A percentile compares a stretch with the other conserved stretches of the same genome.
Evolutionary conservation across 257 asterid genomes (phyloP).

Genomic region (Osmanthus fragrans): DNA sequence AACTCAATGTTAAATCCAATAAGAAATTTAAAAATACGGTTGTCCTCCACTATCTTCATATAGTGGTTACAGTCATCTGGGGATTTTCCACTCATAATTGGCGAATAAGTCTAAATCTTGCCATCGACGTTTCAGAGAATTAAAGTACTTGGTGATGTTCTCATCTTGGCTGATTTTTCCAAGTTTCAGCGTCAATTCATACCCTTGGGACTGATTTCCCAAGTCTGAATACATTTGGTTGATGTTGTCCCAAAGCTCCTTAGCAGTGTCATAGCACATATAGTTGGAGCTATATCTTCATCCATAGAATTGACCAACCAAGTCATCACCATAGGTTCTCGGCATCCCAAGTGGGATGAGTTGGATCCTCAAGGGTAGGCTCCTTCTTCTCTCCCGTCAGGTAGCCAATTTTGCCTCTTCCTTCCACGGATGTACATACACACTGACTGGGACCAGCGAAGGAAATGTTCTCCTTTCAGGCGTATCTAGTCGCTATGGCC

Average conservation of each 20-base stretch:
- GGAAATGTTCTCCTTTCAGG: neutral
- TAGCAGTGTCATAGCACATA: neutral
- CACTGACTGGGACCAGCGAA: neutral
- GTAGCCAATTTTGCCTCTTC: neutral
- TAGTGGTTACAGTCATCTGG: no score
- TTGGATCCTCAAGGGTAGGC: neutral
- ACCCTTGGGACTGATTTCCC: neutral
- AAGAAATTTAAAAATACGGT: no score
- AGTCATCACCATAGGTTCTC: neutral
- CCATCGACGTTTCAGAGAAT: no score
- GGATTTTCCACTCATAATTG: no score
- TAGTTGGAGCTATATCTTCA: neutral
- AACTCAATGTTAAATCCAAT: no score
- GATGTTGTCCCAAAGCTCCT: neutral
- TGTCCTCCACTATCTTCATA: no score
- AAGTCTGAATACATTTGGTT: neutral
- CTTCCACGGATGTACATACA: neutral
- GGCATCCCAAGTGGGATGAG: neutral
- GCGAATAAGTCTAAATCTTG: no score
- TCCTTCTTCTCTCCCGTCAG: neutral
- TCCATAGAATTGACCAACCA: conserved; percentile 13
- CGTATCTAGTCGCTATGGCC: no score
- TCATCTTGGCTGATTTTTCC: neutral
- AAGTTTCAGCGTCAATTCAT: neutral
- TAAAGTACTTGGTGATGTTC: no score